Evolutionary conservation across 2,329 filamentous ascomycete genomes (phyloP).

Genomic region (Didymella glomerata): DNA sequence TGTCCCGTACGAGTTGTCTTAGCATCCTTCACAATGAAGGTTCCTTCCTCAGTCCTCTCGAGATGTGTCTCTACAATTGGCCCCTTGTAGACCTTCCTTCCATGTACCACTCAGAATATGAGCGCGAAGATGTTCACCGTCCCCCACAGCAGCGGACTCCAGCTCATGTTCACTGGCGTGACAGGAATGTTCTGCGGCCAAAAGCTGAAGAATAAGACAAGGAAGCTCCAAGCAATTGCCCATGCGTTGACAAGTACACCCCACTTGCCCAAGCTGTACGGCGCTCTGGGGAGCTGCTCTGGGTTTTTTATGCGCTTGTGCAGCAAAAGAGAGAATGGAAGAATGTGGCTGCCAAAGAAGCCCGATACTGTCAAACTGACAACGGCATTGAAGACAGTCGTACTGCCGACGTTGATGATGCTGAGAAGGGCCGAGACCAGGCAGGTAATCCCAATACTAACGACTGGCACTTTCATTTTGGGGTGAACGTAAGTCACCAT

Average conservation of each 20-base stretch:
- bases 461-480: constrained; percentile 29
- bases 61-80: constrained; percentile 27
- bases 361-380: constrained; percentile 30
- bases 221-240: constrained; percentile 25
- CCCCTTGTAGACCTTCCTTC: constrained; percentile 27
- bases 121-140: constrained; percentile 29
- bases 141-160: constrained; percentile 29
- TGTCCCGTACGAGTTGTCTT: not conserved
- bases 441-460: constrained; percentile 23
- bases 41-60: not conserved
- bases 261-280: constrained; percentile 26
- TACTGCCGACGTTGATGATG: constrained; percentile 31
- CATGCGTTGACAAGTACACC: constrained; percentile 25
- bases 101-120: constrained; percentile 29
- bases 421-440: constrained; percentile 20
- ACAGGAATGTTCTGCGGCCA: constrained; percentile 31
- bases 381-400: constrained; percentile 32
- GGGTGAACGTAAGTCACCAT: constrained; percentile 25
- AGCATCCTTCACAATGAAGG: not conserved
- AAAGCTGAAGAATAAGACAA: constrained; percentile 34
- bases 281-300: constrained; percentile 1
- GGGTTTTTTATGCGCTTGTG: constrained; percentile 24
- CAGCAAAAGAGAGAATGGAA: constrained; percentile 25
- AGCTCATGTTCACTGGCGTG: constrained; percentile 33
- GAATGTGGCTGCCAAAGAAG: constrained; percentile 32